A percentile compares a stretch with the other conserved stretches of the same genome.
These are phyloP conservation scores for Geranium brycei DNA, from an alignment of 345 rosid species.

Conservation along the genomic window DNA sequence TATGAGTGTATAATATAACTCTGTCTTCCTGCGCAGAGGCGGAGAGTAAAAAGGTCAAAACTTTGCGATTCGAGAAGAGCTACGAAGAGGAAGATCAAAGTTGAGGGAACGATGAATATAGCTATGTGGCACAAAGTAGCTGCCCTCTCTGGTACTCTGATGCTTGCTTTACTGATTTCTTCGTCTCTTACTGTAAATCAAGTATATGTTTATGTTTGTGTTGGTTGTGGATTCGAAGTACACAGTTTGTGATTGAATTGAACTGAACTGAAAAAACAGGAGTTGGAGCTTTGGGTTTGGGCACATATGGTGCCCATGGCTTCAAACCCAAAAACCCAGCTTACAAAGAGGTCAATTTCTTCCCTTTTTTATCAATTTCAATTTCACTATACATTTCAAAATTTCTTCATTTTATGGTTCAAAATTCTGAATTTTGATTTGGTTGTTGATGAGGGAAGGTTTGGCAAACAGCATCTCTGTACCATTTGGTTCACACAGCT, in stretches of 20 bases:
- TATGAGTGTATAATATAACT: no score
- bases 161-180: background rate
- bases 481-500: constrained; percentile 87
- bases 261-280: constrained; percentile 24
- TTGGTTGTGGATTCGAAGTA: background rate
- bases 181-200: background rate
- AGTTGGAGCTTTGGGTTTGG: constrained; percentile 76
- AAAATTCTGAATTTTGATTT: background rate
- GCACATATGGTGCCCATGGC: constrained; percentile 75
- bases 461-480: constrained; percentile 90
- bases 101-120: constrained; percentile 39
- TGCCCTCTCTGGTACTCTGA: constrained; percentile 51
- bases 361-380: background rate
- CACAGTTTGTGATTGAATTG: background rate
- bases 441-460: constrained; percentile 43
- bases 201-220: background rate
- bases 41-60: background rate
- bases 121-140: constrained; percentile 78
- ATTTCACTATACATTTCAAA: background rate
- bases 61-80: background rate
- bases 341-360: constrained; percentile 54
- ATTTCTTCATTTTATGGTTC: background rate
- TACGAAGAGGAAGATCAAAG: background rate
- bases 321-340: constrained; percentile 70
- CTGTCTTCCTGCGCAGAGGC: no score